A percentile compares a stretch with the other conserved stretches of the same genome.
Evolutionary conservation across 495 filamentous ascomycete species (phyloP).

Genomic region (Xylaria intraflava): DNA sequence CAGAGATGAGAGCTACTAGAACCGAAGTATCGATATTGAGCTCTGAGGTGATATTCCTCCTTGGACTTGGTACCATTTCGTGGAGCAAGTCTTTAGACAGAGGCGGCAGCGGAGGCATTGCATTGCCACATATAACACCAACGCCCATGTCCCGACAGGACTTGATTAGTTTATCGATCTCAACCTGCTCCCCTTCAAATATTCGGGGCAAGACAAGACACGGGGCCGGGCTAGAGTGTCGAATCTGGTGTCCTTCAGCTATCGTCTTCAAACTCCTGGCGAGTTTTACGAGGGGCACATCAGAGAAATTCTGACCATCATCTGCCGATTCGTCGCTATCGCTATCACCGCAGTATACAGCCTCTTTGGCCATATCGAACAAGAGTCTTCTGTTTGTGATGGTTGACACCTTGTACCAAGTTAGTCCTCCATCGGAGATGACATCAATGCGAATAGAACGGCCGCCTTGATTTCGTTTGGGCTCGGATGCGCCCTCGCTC

Average conservation of each 20-base stretch:
- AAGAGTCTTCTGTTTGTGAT: conserved; percentile 25
- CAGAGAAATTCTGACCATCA: conserved; percentile 7
- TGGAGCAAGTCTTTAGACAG: conserved; percentile 42
- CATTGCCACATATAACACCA: conserved; percentile 16
- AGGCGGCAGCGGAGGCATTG: conserved; percentile 11
- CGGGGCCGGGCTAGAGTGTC: conserved; percentile 14
- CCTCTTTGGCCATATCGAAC: conserved; percentile 26
- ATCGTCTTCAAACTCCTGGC: conserved; percentile 18
- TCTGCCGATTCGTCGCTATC: conserved; percentile 15
- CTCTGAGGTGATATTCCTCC: conserved; percentile 21
- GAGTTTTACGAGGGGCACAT: conserved; percentile 23
- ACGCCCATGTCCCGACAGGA: conserved; percentile 21
- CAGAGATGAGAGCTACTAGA: conserved; percentile 36
- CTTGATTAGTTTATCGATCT: conserved; percentile 20
- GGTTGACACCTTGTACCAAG: conserved; percentile 27
- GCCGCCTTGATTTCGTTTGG: conserved; percentile 16
- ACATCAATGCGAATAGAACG: conserved; percentile 21
- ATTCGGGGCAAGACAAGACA: conserved; percentile 23
- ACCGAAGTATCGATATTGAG: conserved; percentile 39
- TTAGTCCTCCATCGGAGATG: conserved; percentile 22
- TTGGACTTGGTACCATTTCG: conserved; percentile 37
- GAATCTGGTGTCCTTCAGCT: conserved; percentile 25
- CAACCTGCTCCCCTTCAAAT: conserved; percentile 15
- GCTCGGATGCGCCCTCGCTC: conserved; percentile 23
- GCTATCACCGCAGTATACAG: conserved; percentile 22